Conservation (phyloP, 176 grass and related monocot species). For the Hordeum vulgare region MorexV3_pseudomolecules_assembly NC_058523.1:546661327-546661826, state of each 20-base stretch:
- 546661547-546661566: conserved; percentile 11
- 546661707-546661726: not conserved
- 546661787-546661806: too few species aligned
- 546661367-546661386: conserved; percentile 22
- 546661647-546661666: not conserved
- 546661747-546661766: too few species aligned
- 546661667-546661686: not conserved
- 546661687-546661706: not conserved
- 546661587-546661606: not conserved
- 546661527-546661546: conserved; percentile 14
- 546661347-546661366: conserved; percentile 29
- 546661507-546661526: conserved; percentile 4
- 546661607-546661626: conserved; percentile 30
- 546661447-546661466: conserved; percentile 45
- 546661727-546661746: too few species aligned
- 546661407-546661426: conserved; percentile 36
- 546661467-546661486: conserved; percentile 25
- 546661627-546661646: not conserved
- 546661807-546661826: too few species aligned
- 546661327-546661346: conserved; percentile 32
- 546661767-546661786: too few species aligned
- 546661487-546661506: conserved; percentile 46
- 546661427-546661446: conserved; percentile 33
- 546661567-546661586: not conserved
- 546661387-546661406: conserved; percentile 36